These are phyloP conservation scores for Fomitopsis serialis DNA, from an alignment of 768 basidiomycete genomes.

Conservation along the genomic window DNA sequence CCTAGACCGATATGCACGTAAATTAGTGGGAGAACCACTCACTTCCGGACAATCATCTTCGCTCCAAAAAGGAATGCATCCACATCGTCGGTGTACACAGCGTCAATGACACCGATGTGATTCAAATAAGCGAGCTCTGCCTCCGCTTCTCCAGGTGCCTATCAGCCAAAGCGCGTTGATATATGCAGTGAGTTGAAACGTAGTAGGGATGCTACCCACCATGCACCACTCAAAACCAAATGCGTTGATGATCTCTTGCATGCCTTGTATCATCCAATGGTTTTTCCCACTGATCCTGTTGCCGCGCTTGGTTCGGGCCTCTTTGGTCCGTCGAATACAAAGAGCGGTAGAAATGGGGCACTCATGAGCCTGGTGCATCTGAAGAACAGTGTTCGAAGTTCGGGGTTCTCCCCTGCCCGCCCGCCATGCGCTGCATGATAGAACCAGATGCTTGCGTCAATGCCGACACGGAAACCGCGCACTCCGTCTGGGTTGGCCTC, in stretches of 20 bases:
- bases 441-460: constrained; percentile 83
- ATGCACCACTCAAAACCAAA: constrained; percentile 78
- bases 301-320: constrained; percentile 82
- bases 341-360: constrained; percentile 79
- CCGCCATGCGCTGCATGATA: constrained; percentile 76
- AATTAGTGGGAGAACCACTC: constrained; percentile 10
- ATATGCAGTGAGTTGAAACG: no score
- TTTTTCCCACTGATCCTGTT: constrained; percentile 59
- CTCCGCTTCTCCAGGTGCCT: constrained; percentile 94
- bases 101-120: constrained; percentile 77
- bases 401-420: constrained; percentile 80
- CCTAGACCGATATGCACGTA: neutral
- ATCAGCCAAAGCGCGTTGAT: no score
- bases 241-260: constrained; percentile 73
- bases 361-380: constrained; percentile 75
- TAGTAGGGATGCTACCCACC: constrained; percentile 30
- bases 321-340: constrained; percentile 88
- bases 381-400: constrained; percentile 79
- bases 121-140: constrained; percentile 90
- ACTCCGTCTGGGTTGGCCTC: constrained; percentile 54
- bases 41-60: constrained; percentile 81
- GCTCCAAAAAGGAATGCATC: constrained; percentile 92
- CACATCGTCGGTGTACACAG: constrained; percentile 87
- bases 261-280: constrained; percentile 66
- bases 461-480: constrained; percentile 78